These are phyloP conservation scores for Xylariaceae sp. DNA, from an alignment of 2,329 filamentous ascomycete species.

Conservation along the genomic window DNA sequence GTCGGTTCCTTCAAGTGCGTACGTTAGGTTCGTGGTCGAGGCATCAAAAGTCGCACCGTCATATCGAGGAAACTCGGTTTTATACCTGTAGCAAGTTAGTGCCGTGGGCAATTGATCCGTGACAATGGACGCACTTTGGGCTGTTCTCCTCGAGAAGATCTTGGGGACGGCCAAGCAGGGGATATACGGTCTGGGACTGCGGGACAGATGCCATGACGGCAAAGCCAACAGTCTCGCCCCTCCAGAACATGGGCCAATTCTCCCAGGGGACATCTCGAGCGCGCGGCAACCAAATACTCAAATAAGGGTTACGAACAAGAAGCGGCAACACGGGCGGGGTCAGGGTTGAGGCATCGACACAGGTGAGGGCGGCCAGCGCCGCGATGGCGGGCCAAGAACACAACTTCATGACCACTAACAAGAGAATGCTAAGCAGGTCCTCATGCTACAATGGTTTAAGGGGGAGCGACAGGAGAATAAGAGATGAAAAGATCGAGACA, in stretches of 20 bases:
- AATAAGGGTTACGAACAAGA: constrained; percentile 54
- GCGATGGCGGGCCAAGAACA: constrained; percentile 27
- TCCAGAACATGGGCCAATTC: constrained; percentile 83
- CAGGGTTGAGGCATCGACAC: constrained; percentile 45
- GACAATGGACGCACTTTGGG: constrained; percentile 15
- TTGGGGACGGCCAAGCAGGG: constrained; percentile 47
- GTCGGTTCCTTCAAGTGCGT: constrained; percentile 33
- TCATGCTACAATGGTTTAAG: constrained; percentile 5
- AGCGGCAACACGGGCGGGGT: constrained; percentile 54
- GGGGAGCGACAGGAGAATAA: background rate
- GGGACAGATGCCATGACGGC: constrained; percentile 45
- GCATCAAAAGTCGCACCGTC: constrained; percentile 44
- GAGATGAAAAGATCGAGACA: background rate
- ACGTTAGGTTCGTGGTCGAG: constrained; percentile 47
- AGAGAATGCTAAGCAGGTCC: constrained; percentile 3
- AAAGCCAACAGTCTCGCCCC: constrained; percentile 49
- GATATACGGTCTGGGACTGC: constrained; percentile 40
- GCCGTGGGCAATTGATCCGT: background rate
- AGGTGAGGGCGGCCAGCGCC: constrained; percentile 30
- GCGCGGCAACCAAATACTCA: constrained; percentile 57
- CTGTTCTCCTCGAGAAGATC: constrained; percentile 38
- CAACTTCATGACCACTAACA: constrained; percentile 27
- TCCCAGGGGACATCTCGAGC: constrained; percentile 73
- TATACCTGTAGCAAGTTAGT: constrained; percentile 29
- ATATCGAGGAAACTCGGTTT: constrained; percentile 39